These are phyloP conservation scores for Phytophthora tentaculata DNA, from an alignment of 352 stramenopile species.

Conservation along the genomic window DNA sequence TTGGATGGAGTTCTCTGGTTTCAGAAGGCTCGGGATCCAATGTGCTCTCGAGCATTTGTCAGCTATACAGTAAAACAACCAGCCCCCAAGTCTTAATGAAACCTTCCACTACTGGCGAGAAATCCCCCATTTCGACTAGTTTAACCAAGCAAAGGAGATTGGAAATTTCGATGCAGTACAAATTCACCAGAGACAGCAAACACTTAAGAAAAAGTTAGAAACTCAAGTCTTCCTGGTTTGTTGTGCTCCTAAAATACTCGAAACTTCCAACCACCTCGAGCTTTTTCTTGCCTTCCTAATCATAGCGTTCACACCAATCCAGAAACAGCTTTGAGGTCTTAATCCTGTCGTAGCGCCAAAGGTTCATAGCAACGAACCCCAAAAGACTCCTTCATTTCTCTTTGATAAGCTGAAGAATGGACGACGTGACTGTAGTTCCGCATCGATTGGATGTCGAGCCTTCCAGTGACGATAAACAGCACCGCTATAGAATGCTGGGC, in stretches of 20 bases:
- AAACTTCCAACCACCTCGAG: not conserved
- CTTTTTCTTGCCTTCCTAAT: not conserved
- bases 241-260: not conserved
- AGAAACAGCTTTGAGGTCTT: not conserved
- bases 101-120: no score
- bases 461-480: not conserved
- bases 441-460: not conserved
- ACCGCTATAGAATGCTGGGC: not conserved
- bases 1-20: slow-evolving; percentile 1
- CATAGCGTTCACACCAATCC: not conserved
- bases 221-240: no score
- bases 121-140: no score
- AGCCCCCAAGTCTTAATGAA: no score
- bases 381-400: no score
- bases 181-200: no score
- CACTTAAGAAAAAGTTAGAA: no score
- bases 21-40: not conserved
- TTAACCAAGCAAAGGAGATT: no score
- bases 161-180: no score
- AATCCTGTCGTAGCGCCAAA: no score
- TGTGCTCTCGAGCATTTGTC: not conserved
- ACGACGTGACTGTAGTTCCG: not conserved
- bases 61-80: no score
- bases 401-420: not conserved
- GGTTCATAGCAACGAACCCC: no score